phyloP scores from a whole-genome alignment of 345 rosid genomes.

The Populus simonii region DNA sequence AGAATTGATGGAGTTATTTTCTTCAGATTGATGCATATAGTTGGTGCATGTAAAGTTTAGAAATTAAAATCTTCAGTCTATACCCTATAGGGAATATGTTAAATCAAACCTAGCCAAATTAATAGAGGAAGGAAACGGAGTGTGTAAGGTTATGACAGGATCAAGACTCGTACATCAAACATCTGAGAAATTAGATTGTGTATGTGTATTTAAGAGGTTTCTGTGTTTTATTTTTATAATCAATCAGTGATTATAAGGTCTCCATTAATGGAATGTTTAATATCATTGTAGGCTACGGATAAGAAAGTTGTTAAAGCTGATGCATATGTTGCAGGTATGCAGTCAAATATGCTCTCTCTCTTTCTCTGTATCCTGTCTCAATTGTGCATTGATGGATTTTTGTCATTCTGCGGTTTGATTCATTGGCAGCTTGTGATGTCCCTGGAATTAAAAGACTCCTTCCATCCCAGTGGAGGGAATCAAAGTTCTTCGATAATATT shows the following conservation, averaged over 20 bases:
- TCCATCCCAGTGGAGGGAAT: conserved; percentile 75
- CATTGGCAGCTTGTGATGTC: conserved; percentile 79
- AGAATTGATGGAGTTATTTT: not conserved
- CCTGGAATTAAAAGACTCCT: conserved; percentile 94
- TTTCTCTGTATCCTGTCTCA: not conserved
- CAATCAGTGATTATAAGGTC: not conserved
- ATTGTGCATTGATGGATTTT: not conserved
- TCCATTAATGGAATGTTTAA: not conserved
- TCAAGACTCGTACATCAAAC: not conserved
- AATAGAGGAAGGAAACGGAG: not conserved
- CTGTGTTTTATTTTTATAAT: not conserved
- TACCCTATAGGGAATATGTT: not conserved
- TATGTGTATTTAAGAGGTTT: not conserved
- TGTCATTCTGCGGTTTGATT: not conserved
- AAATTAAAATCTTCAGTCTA: not conserved
- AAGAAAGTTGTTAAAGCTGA: conserved; percentile 85
- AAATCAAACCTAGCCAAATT: not conserved
- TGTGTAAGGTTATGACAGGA: not conserved
- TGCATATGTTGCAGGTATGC: conserved; percentile 83
- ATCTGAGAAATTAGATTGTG: not conserved
- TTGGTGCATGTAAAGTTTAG: not conserved
- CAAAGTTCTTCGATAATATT: conserved; percentile 69
- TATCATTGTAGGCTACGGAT: conserved; percentile 63
- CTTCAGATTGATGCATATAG: not conserved
- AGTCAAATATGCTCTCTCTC: not conserved